A percentile compares a stretch with the other conserved stretches of the same genome.
These are phyloP conservation scores for Paracoccidioides brasiliensis DNA, from an alignment of 2,329 filamentous ascomycete genomes.

Conservation along the genomic window DNA sequence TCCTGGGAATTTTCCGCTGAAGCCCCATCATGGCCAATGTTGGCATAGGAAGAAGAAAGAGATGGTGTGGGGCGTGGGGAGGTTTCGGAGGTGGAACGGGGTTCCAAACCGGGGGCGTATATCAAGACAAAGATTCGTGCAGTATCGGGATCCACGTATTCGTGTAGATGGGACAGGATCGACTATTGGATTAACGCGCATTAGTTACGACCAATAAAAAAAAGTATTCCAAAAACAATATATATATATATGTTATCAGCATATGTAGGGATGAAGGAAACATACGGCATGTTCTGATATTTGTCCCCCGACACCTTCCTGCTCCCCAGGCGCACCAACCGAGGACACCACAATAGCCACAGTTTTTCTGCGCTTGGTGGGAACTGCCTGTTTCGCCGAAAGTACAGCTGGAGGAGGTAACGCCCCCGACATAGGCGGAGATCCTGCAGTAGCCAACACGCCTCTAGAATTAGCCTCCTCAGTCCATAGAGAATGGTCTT, in stretches of 20 bases:
- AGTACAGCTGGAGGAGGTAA: slow-evolving; percentile 17
- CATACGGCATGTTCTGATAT: slow-evolving; percentile 69
- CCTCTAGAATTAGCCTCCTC: slow-evolving; percentile 67
- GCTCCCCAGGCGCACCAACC: slow-evolving; percentile 36
- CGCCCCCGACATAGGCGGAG: slow-evolving; percentile 20
- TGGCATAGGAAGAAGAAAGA: slow-evolving; percentile 73
- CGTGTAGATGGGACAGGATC: slow-evolving; percentile 77
- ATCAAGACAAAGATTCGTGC: slow-evolving; percentile 79
- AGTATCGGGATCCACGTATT: slow-evolving; percentile 57
- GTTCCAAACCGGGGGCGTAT: slow-evolving; percentile 69
- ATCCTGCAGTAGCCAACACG: slow-evolving; percentile 12
- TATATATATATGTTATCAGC: background rate
- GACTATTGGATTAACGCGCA: slow-evolving; percentile 40
- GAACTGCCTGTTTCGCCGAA: slow-evolving; percentile 18
- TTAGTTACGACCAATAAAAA: slow-evolving; percentile 1
- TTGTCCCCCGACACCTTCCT: slow-evolving; percentile 33
- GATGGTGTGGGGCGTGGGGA: slow-evolving; percentile 45
- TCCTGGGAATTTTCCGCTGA: slow-evolving; percentile 32
- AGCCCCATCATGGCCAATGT: slow-evolving; percentile 63
- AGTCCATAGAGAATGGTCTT: slow-evolving; percentile 82
- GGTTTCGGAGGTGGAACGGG: slow-evolving; percentile 30
- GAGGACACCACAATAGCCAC: slow-evolving; percentile 85
- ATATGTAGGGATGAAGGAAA: slow-evolving; percentile 10
- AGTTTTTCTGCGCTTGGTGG: slow-evolving; percentile 50
- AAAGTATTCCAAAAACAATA: background rate